Base-by-base conservation (phyloP, 768 basidiomycete genomes). In the Strobilomyces dryophilus region DNA sequence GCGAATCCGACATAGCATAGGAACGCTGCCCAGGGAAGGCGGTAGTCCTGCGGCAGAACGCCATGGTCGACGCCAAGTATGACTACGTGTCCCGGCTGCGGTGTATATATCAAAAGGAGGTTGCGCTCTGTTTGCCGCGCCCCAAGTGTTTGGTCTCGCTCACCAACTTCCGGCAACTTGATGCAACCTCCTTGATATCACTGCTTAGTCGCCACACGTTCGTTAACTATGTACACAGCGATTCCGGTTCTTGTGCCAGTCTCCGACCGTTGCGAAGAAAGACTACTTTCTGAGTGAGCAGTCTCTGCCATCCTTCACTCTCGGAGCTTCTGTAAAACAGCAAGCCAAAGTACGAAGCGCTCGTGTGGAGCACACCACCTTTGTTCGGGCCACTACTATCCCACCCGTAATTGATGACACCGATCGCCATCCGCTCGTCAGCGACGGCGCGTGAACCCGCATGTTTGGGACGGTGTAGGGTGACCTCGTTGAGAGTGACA, bases 31-130 rank as follows among this genome's bases (percentile, higher is more conserved):
- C 51, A 66, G 44, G 44, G 5, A 64, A 45, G 12, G 62, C 64
- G 45, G 66, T 56, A 35, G 66, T 64, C 59, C 64, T 60, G 11
- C 58, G 63, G 60, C 64, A 61, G 45, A 54, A 49, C 20, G 66
- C 68, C 68, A 69, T 69, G 40, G n/a, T 58, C 45, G 60, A 58
- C 55, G 55, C 51, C 55, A 27, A 47, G 32, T 53, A 32, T 8
- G 52, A 29, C 37, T 52, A 49, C 54, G 65, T 59, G 56, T 42
- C 53, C 52, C 55, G 53, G 48, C 57, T 40, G 40, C 4, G 53
- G 43, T 43, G 11, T 43, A 43, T 43, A 21, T 27, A 8, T 5
- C 45, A 20, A 51, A 32, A 44, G 56, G 53, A 52, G 50, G 20
- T 47, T 56, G 56, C 41, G 50, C 32, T 14, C 6, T 4, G 10